These are phyloP conservation scores for Fusarium pseudoanthophilum DNA, from an alignment of 2,329 filamentous ascomycete species.

Conservation along the genomic window DNA sequence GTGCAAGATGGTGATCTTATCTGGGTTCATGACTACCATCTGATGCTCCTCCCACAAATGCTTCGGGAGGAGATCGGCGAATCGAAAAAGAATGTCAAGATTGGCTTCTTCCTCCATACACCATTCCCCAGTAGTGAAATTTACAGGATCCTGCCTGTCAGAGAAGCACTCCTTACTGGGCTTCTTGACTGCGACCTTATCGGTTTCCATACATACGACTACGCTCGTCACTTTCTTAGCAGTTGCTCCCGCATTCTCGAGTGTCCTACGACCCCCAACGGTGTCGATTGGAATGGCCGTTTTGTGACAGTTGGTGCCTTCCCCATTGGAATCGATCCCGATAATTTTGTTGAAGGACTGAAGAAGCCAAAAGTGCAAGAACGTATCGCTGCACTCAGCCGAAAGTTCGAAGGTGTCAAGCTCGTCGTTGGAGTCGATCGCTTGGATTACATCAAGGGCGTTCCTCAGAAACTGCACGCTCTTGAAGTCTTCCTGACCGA, in stretches of 20 bases:
- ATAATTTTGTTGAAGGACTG: conserved; percentile 92
- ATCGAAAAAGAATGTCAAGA: conserved; percentile 90
- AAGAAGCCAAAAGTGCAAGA: conserved; percentile 87
- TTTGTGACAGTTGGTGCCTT: conserved; percentile 94
- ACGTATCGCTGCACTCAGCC: conserved; percentile 83
- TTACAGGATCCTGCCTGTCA: conserved; percentile 92
- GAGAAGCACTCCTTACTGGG: conserved; percentile 86
- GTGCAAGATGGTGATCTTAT: conserved; percentile 94
- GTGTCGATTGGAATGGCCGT: conserved; percentile 89
- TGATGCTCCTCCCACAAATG: conserved; percentile 97
- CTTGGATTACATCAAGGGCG: conserved; percentile 98
- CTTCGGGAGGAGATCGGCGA: conserved; percentile 87
- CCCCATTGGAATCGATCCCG: conserved; percentile 96
- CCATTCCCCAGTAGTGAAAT: conserved; percentile 98
- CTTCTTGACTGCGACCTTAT: conserved; percentile 94
- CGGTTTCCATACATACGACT: conserved; percentile 99
- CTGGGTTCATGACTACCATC: conserved; percentile 98
- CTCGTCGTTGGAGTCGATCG: conserved; percentile 97
- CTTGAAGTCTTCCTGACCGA: conserved; percentile 97
- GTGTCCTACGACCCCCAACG: conserved; percentile 86
- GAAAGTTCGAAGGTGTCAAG: conserved; percentile 95
- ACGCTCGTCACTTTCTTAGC: conserved; percentile 96
- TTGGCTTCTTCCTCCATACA: conserved; percentile 98
- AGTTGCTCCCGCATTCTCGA: conserved; percentile 92
- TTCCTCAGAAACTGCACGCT: conserved; percentile 96